These are phyloP conservation scores for Maudiozyma saulgeensis DNA, from an alignment of 805 yeast genomes.

Conservation along the genomic window DNA sequence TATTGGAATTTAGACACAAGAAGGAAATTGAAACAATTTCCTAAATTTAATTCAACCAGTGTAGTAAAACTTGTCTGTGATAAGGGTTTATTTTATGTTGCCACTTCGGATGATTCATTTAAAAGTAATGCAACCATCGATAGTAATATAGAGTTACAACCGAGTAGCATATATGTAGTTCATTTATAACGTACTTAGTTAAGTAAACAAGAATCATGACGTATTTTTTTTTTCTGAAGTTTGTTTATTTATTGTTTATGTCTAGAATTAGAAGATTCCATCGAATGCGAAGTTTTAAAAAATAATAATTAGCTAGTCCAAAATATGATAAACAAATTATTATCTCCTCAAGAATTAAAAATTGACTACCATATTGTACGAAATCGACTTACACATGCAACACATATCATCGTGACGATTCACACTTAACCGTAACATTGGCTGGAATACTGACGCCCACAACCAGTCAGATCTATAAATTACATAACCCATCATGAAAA, in stretches of 20 bases:
- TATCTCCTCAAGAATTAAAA: too few relatives aligned
- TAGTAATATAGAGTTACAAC: slow-evolving; percentile 13
- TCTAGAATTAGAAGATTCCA: too few relatives aligned
- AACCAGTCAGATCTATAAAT: too few relatives aligned
- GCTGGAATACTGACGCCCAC: too few relatives aligned
- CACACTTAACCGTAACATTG: too few relatives aligned
- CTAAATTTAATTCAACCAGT: slow-evolving; percentile 37
- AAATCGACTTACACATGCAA: too few relatives aligned
- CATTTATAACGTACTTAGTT: slow-evolving; percentile 1
- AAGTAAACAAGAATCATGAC: neutral
- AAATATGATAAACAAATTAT: too few relatives aligned
- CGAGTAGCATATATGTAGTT: slow-evolving; percentile 20
- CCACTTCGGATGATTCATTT: slow-evolving; percentile 42
- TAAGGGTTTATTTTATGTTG: slow-evolving; percentile 32
- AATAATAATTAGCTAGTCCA: too few relatives aligned
- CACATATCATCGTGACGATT: too few relatives aligned
- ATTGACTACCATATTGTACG: too few relatives aligned
- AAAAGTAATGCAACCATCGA: slow-evolving; percentile 29
- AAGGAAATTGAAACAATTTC: slow-evolving; percentile 66
- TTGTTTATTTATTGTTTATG: neutral
- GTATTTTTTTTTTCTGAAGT: neutral
- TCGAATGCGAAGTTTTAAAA: too few relatives aligned
- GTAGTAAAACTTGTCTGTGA: slow-evolving; percentile 33
- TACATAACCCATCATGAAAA: too few relatives aligned
- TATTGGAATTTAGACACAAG: slow-evolving; percentile 83